phyloP scores from a whole-genome alignment of 2,329 filamentous ascomycete species.

The Clarireedia sp. region DNA sequence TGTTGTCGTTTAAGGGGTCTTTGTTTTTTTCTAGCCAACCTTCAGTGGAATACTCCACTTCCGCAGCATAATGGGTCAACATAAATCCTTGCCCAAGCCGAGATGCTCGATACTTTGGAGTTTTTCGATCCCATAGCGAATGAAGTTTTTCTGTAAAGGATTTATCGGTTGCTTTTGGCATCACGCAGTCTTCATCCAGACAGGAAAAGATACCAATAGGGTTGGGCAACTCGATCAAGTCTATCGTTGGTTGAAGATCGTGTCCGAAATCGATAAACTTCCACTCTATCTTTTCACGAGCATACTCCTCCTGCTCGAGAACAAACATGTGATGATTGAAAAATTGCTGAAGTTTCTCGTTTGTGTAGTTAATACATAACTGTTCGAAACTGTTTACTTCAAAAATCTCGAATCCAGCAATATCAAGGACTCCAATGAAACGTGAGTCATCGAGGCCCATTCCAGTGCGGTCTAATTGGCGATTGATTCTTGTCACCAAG shows the following conservation, averaged over 20 bases:
- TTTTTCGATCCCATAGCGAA: constrained; percentile 92
- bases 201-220: constrained; percentile 99
- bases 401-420: constrained; percentile 98
- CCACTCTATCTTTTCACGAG: constrained; percentile 96
- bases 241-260: constrained; percentile 94
- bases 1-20: constrained; percentile 93
- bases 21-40: constrained; percentile 99
- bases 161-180: constrained; percentile 97
- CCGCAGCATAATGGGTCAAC: constrained; percentile 92
- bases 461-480: constrained; percentile 78
- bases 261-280: constrained; percentile 99
- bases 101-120: constrained; percentile 82
- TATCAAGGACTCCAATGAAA: constrained; percentile 97
- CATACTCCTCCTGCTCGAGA: constrained; percentile 95
- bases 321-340: constrained; percentile 99
- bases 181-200: constrained; percentile 93
- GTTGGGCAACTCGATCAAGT: constrained; percentile 90
- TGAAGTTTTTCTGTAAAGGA: constrained; percentile 98
- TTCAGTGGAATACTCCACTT: constrained; percentile 93
- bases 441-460: constrained; percentile 79
- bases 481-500: constrained; percentile 84
- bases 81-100: constrained; percentile 87
- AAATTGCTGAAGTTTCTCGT: constrained; percentile 97
- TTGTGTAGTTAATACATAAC: constrained; percentile 99
- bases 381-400: constrained; percentile 98